Conservation (phyloP, 2,329 filamentous ascomycete species). For the Mollisia scopiformis region DNA sequence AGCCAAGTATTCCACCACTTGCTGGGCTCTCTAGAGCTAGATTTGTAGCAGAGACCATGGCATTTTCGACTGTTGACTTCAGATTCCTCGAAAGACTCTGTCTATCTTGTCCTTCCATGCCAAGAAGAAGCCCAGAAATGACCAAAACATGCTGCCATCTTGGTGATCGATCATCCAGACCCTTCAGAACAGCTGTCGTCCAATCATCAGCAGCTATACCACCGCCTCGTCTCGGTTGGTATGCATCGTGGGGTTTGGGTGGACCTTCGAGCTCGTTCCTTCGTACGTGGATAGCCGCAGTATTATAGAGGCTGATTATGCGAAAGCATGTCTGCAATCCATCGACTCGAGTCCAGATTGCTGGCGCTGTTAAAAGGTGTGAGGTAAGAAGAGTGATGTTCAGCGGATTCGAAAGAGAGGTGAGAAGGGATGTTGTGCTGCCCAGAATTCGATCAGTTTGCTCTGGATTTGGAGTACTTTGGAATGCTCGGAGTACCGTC, state of each 20-base stretch:
- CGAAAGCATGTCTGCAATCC: slow-evolving; percentile 53
- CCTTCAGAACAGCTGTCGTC: slow-evolving; percentile 42
- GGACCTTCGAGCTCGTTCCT: slow-evolving; percentile 38
- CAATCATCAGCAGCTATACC: slow-evolving; percentile 49
- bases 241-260: slow-evolving; percentile 36
- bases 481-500: slow-evolving; percentile 37
- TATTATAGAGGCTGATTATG: slow-evolving; percentile 59
- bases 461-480: slow-evolving; percentile 28
- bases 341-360: slow-evolving; percentile 57
- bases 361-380: slow-evolving; percentile 59
- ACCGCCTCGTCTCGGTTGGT: slow-evolving; percentile 45
- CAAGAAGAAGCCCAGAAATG: slow-evolving; percentile 62
- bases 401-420: slow-evolving; percentile 59
- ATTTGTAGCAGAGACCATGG: slow-evolving; percentile 63
- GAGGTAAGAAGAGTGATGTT: slow-evolving; percentile 61
- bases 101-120: slow-evolving; percentile 59
- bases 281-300: slow-evolving; percentile 43
- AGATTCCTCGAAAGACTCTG: slow-evolving; percentile 56
- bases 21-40: slow-evolving; percentile 57
- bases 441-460: slow-evolving; percentile 42
- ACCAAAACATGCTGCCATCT: slow-evolving; percentile 70
- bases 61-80: slow-evolving; percentile 59
- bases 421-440: slow-evolving; percentile 57
- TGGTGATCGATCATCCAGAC: slow-evolving; percentile 57
- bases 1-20: slow-evolving; percentile 52